Base-by-base conservation (phyloP, 768 basidiomycete genomes). In the Lanmaoa pseudosensibilis region DNA sequence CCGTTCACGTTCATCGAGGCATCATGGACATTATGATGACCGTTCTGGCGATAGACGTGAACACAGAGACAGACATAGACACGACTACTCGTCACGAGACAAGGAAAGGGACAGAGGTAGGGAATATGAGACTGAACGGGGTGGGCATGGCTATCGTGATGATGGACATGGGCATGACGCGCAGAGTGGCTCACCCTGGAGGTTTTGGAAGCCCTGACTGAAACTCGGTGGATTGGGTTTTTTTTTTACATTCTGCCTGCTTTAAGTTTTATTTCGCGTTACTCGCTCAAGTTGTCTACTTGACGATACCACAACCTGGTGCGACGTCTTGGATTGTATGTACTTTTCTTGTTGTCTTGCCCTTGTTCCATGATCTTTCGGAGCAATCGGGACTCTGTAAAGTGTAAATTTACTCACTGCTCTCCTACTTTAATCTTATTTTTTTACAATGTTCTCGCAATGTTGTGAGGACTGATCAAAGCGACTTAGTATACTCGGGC, bases 1-100 rank as follows among this genome's bases (percentile, higher is more conserved):
- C 39, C 65, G 49, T 18, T 58, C 64, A 21, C 68, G 46, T 38
- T 55, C 66, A 18, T 59, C 65, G 23, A 56, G 65, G 39, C 62
- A 61, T 18, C 59, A 64, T 27, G 50, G 15, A n/a, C 57, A 59
- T n/a, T 30, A 56, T 38, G 23, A 54, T 19, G 53, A 54, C 43
- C 11, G 52, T 27, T 19, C 57, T 30, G 59, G 54, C n/a, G 61
- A 57, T 37, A 53, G 55, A 25, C 60, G 30, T 19, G 54, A 51
- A 12, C 57, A 65, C 46, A 50, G 53, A n/a, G 53, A 62, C 48
- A 55, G 56, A 43, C 59, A 57, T 19, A 37, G 59, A 19, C 52
- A 67, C 34, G 54, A 46, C 5, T 5, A 68, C 23, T 13, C 33
- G 12, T n/a, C 54, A 19, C 60, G 47, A 18, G 48, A 57, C 6